These are phyloP conservation scores for Ophiosphaerella herpotricha DNA, from an alignment of 2,329 filamentous ascomycete species.

Conservation along the genomic window DNA sequence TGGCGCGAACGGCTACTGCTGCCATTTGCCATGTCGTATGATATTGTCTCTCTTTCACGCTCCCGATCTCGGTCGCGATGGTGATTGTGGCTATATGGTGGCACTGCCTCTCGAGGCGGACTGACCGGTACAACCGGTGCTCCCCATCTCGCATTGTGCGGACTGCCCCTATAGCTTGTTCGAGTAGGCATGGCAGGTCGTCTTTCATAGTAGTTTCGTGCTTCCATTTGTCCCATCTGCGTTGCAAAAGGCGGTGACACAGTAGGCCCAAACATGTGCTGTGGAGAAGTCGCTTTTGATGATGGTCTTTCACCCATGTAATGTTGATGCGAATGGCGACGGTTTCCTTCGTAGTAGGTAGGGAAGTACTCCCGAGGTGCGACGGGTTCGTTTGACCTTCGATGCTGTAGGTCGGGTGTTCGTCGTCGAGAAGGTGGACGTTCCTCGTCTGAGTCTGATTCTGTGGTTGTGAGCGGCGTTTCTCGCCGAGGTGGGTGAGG, in stretches of 20 bases:
- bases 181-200: slow-evolving; percentile 33
- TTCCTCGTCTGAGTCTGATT: slow-evolving; percentile 40
- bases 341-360: slow-evolving; percentile 33
- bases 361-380: slow-evolving; percentile 48
- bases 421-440: slow-evolving; percentile 28
- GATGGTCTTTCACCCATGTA: slow-evolving; percentile 19
- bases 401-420: slow-evolving; percentile 44
- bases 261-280: slow-evolving; percentile 50
- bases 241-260: slow-evolving; percentile 54
- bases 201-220: slow-evolving; percentile 37
- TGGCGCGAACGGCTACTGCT: slow-evolving; percentile 16
- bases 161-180: slow-evolving; percentile 28
- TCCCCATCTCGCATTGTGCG: slow-evolving; percentile 32
- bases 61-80: slow-evolving; percentile 18
- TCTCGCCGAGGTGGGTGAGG: slow-evolving; percentile 39
- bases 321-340: slow-evolving; percentile 34
- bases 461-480: slow-evolving; percentile 39
- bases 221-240: slow-evolving; percentile 48
- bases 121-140: slow-evolving; percentile 17
- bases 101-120: slow-evolving; percentile 27
- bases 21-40: slow-evolving; percentile 11
- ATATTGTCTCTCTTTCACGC: slow-evolving; percentile 11
- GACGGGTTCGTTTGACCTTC: slow-evolving; percentile 49
- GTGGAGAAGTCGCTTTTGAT: slow-evolving; percentile 23
- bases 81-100: slow-evolving; percentile 25